phyloP scores from a whole-genome alignment of 305 asterid species.

The Solanum hybrid region DNA sequence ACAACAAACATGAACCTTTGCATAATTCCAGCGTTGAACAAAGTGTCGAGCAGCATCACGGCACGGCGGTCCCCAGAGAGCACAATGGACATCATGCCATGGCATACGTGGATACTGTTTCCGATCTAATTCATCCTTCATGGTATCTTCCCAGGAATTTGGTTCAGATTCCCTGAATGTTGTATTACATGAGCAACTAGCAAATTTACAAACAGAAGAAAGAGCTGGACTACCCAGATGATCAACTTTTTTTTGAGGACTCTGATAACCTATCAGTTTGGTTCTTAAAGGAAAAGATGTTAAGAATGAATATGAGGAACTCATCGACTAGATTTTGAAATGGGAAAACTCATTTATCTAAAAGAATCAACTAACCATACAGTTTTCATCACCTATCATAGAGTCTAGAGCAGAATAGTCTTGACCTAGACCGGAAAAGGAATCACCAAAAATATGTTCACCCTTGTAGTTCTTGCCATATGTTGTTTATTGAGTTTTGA shows the following conservation, averaged over 20 bases:
- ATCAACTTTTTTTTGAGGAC: neutral
- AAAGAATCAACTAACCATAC: neutral
- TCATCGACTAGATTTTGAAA: neutral
- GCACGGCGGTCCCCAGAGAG: constrained; percentile 96
- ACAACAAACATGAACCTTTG: constrained; percentile 55
- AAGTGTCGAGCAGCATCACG: constrained; percentile 95
- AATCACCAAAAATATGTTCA: neutral
- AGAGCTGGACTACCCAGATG: neutral
- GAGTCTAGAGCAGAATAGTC: neutral
- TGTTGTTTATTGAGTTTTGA: neutral
- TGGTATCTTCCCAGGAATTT: constrained; percentile 92
- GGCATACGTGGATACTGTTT: constrained; percentile 92
- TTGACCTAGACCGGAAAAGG: neutral
- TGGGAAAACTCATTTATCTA: neutral
- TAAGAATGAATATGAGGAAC: neutral
- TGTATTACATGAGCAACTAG: constrained; percentile 14
- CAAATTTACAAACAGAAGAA: neutral
- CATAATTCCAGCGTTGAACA: constrained; percentile 98
- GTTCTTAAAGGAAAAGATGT: neutral
- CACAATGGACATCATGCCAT: constrained; percentile 99
- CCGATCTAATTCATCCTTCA: constrained; percentile 91
- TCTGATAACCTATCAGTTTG: neutral
- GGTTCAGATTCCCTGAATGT: constrained; percentile 89
- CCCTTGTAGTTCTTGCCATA: neutral
- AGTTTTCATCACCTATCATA: neutral